Percentiles rank a stretch among this genome's conserved stretches.
Conservation (phyloP, 2,329 filamentous ascomycete species). For the Neofusicoccum sp. region DNA sequence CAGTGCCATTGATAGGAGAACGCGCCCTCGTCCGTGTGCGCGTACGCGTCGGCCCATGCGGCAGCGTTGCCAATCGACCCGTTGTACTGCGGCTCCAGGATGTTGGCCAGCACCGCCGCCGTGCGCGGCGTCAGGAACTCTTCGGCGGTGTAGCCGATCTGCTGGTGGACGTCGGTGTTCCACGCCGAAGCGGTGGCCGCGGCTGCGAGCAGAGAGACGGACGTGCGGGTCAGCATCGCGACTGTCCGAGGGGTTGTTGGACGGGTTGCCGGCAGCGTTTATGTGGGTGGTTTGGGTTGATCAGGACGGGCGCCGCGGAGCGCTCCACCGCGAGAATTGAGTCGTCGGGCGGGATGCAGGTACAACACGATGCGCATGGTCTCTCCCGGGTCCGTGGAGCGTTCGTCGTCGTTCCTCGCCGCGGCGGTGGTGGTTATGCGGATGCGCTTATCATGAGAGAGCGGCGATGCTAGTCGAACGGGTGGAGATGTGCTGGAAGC, state of each 20-base stretch:
- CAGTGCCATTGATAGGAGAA: slow-evolving; percentile 45
- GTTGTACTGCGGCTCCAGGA: slow-evolving; percentile 42
- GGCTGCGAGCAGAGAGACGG: not conserved
- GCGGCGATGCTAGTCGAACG: not conserved
- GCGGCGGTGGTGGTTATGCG: not conserved
- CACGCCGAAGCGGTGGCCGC: not conserved
- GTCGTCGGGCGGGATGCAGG: not conserved
- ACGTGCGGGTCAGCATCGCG: too few relatives aligned
- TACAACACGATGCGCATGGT: slow-evolving; percentile 1
- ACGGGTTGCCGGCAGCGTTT: not conserved
- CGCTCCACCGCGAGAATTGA: not conserved
- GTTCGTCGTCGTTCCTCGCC: not conserved
- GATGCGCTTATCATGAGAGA: slow-evolving; percentile 7
- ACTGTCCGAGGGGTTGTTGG: not conserved
- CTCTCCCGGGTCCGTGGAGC: not conserved
- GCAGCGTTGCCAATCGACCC: slow-evolving; percentile 40
- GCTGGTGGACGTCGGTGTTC: slow-evolving; percentile 36
- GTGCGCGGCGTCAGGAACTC: slow-evolving; percentile 35
- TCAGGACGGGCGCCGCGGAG: not conserved
- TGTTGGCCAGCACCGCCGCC: slow-evolving; percentile 29
- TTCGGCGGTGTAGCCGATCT: slow-evolving; percentile 42
- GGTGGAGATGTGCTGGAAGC: not conserved
- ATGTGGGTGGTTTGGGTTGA: not conserved
- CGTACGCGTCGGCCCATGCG: slow-evolving; percentile 41
- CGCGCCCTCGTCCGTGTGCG: slow-evolving; percentile 39